phyloP scores from a whole-genome alignment of 306 rosid species.

The Quercus ilex region DNA sequence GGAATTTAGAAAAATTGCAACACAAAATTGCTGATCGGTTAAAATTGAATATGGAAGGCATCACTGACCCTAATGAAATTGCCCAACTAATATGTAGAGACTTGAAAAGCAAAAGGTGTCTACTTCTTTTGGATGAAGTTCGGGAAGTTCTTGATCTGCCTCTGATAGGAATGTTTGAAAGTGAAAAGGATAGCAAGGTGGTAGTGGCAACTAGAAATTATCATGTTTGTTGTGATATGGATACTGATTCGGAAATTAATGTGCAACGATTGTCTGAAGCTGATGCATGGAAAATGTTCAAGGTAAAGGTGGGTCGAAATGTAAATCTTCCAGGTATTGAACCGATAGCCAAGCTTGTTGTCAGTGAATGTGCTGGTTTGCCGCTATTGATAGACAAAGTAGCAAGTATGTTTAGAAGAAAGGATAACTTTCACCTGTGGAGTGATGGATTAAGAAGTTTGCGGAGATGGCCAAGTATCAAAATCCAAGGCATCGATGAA shows the following conservation, averaged over 20 bases:
- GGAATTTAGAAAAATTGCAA: background rate
- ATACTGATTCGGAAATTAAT: background rate
- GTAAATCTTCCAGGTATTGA: constrained; percentile 12
- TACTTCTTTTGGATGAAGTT: no score
- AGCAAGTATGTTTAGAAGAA: constrained; percentile 22
- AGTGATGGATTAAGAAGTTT: constrained; percentile 14
- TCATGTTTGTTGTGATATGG: background rate
- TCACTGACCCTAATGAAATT: background rate
- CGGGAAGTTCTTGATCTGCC: background rate
- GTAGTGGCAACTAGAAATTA: constrained; percentile 9
- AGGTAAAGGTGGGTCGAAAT: background rate
- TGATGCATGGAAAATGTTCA: constrained; percentile 36
- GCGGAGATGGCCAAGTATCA: constrained; percentile 17
- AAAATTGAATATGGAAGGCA: background rate
- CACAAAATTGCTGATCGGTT: background rate
- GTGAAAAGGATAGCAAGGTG: constrained; percentile 18
- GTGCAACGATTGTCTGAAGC: background rate
- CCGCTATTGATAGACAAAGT: constrained; percentile 24
- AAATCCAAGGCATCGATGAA: constrained; percentile 2
- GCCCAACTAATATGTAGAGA: background rate
- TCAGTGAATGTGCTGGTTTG: constrained; percentile 22
- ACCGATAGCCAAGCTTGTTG: constrained; percentile 17
- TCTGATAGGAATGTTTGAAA: constrained; percentile 4
- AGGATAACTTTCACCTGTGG: constrained; percentile 16
- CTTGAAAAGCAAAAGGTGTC: background rate